Evolutionary conservation across 352 stramenopile genomes (phyloP), one percentile per base, ranked within the genome.

Genomic region (Pythium brachiatum): DNA sequence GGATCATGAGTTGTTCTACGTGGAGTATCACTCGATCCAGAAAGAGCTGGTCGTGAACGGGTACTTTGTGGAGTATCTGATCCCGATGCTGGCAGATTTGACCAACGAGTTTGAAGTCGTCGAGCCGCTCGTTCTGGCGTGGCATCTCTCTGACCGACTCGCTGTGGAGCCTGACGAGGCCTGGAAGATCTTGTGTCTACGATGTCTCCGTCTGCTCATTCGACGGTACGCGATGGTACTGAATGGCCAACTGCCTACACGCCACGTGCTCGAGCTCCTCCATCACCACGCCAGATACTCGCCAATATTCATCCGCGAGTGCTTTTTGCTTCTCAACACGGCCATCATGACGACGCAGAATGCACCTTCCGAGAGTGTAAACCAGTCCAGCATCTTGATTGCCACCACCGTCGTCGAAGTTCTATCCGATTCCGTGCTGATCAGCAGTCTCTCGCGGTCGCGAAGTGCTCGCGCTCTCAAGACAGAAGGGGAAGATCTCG

Each of bases 1-100:
- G 86, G 73, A 92, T 52, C 73, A 92, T 61, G 83, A 95, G 54
- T 84, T 91, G 81, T 93, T 92, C 32, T 80, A 84, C 47, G 81
- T 93, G 25, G 74, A 80, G 21, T 95, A 90, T 52, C 48, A 69
- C 25, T 93, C 86, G 34, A 87, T 93, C 44, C 69, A 91, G 29
- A 61, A 73, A 12, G 83, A 95, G 48, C 70, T 95, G 13, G 59
- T 92, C 20, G 86, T 95, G 52, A 89, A 92, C 50, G 82, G 75
- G 11, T 93, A 92, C 60, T 93, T 93, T 64, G 64, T 95, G 43
- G 75, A 92, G 26, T 77, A 81, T 53, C 60, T 95, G 47, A 89
- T 93, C 39, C 83, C 82, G 7, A 79, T 75, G 31, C 54, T 95
- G 20, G 80, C 70, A 6, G 78, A 95, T 47, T 59, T 92, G 32